Percentiles rank a stretch among this genome's conserved stretches.
phyloP scores from a whole-genome alignment of 495 filamentous ascomycete genomes.

The Xylaria cubensis region DNA sequence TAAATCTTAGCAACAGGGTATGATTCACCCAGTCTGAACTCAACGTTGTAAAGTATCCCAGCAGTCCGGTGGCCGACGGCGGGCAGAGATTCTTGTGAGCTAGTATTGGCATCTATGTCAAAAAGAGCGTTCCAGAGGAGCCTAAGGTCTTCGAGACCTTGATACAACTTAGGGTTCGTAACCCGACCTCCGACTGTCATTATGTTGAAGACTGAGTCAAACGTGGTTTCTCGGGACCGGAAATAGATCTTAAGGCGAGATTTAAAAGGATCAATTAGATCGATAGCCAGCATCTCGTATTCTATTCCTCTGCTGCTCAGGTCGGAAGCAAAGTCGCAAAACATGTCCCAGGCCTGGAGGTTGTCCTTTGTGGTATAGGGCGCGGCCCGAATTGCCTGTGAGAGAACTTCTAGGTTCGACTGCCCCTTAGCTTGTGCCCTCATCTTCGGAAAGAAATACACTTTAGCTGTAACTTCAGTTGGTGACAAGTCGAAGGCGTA shows the following conservation, averaged over 20 bases:
- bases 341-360: slow-evolving; percentile 26
- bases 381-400: slow-evolving; percentile 30
- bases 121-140: slow-evolving; percentile 29
- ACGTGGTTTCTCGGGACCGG: slow-evolving; percentile 36
- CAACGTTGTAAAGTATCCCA: slow-evolving; percentile 48
- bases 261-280: slow-evolving; percentile 38
- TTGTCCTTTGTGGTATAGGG: slow-evolving; percentile 25
- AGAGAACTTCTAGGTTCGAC: slow-evolving; percentile 34
- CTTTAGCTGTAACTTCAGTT: slow-evolving; percentile 32
- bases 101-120: neutral
- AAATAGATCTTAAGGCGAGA: slow-evolving; percentile 50
- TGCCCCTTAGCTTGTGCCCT: slow-evolving; percentile 30
- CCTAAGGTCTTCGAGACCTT: slow-evolving; percentile 30
- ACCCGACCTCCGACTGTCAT: slow-evolving; percentile 40
- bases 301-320: slow-evolving; percentile 23
- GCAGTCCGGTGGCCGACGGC: slow-evolving; percentile 39
- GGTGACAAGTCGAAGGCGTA: slow-evolving; percentile 40
- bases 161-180: slow-evolving; percentile 22
- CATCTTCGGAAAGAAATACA: slow-evolving; percentile 40
- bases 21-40: slow-evolving; percentile 33
- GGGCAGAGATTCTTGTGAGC: slow-evolving; percentile 21
- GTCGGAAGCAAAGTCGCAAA: slow-evolving; percentile 22
- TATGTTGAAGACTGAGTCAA: slow-evolving; percentile 37
- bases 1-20: slow-evolving; percentile 45
- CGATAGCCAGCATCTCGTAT: slow-evolving; percentile 44